Evolutionary conservation across 768 basidiomycete genomes (phyloP), one percentile per base, ranked within the genome.

Genomic region (Tylopilus sp.): DNA sequence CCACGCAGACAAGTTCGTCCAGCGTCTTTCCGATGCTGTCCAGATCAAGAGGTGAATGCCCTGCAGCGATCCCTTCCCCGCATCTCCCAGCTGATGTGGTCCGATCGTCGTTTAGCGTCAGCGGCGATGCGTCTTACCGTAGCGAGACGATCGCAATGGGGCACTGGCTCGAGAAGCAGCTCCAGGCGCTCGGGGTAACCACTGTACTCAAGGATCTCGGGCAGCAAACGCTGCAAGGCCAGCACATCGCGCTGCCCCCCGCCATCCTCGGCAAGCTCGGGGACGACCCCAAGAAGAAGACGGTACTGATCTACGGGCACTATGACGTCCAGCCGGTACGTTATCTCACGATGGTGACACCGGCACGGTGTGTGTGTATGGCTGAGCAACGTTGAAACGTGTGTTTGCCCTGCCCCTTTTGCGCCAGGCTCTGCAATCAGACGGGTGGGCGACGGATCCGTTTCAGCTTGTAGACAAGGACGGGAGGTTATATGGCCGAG

Each of bases 291-390:
- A 81, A 74, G 63, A 98, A 98, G 83, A 95, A 90, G 80, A 98
- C 94, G 0, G 83, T 98, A 30, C 78, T 95, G 25, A 72, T 98
- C 28, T 98, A 98, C 65, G 95, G 92, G 2, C 95, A 98, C 68
- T 95, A 91, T 63, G 94, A 97, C 64, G 95, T 97, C 7, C 95
- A 97, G 62, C 94, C 95, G 9, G 89, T 90, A 53, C 45, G 82
- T 40, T n/a, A n/a, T n/a, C n/a, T n/a, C n/a, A n/a, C n/a, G n/a
- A n/a, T n/a, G n/a, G n/a, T n/a, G n/a, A n/a, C n/a, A n/a, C n/a
- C n/a, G n/a, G n/a, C n/a, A n/a, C n/a, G n/a, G n/a, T n/a, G n/a
- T n/a, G n/a, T n/a, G n/a, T n/a, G n/a, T n/a, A n/a, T n/a, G n/a
- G n/a, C n/a, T n/a, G n/a, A n/a, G n/a, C n/a, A n/a, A n/a, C n/a